Evolutionary conservation across 2,329 filamentous ascomycete species (phyloP).

Genomic region (Diplocarpon mali): DNA sequence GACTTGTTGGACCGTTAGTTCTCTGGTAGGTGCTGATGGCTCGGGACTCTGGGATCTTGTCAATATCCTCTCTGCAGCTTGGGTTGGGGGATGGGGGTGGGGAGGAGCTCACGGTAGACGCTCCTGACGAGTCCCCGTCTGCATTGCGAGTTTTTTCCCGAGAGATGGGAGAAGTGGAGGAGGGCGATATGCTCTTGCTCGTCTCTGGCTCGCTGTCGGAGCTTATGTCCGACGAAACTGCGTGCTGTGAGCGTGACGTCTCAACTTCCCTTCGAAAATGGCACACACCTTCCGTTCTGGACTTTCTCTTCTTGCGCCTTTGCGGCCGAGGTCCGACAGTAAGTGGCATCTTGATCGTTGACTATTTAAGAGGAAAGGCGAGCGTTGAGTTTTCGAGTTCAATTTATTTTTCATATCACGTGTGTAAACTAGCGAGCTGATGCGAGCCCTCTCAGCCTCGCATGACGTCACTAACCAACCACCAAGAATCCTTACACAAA

Average conservation of each 20-base stretch:
- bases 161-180: background rate
- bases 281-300: slow-evolving; percentile 22
- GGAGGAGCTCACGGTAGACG: background rate
- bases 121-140: background rate
- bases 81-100: too few species aligned
- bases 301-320: slow-evolving; percentile 24
- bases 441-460: too few species aligned
- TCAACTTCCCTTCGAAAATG: background rate
- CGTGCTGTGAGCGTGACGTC: background rate
- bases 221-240: slow-evolving; percentile 8
- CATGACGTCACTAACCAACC: too few species aligned
- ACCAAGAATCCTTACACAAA: too few species aligned
- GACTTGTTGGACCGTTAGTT: slow-evolving; percentile 14
- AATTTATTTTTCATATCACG: background rate
- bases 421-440: background rate
- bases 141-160: too few species aligned
- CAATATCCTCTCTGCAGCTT: too few species aligned
- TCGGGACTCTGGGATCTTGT: background rate
- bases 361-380: background rate
- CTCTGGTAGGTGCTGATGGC: background rate
- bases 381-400: background rate
- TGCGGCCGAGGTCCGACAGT: slow-evolving; percentile 13
- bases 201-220: slow-evolving; percentile 7
- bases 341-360: slow-evolving; percentile 11
- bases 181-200: background rate